A percentile compares a stretch with the other conserved stretches of the same genome.
These are phyloP conservation scores for Nakazawaea holstii DNA, from an alignment of 805 yeast genomes.

Conservation along the genomic window DNA sequence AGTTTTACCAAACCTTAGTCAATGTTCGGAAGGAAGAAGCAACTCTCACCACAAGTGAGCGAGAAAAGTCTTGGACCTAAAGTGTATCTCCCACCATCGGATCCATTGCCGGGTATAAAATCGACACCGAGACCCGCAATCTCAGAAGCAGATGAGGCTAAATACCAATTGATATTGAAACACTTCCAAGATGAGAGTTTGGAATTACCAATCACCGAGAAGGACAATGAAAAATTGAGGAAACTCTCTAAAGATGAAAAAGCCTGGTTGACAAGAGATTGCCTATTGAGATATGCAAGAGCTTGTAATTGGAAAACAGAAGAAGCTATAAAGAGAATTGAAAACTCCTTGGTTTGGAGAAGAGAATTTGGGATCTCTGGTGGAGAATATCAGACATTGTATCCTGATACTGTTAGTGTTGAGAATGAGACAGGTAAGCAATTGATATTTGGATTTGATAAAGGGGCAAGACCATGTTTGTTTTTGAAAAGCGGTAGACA, in stretches of 20 bases:
- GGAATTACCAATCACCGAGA: constrained; percentile 44
- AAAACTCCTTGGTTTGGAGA: constrained; percentile 84
- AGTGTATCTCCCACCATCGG: constrained; percentile 6
- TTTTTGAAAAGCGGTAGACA: constrained; percentile 94
- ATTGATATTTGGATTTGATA: constrained; percentile 86
- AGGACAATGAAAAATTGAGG: constrained; percentile 27
- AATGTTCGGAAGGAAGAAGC: constrained; percentile 11
- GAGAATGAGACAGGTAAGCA: constrained; percentile 94
- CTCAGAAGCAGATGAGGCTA: constrained; percentile 47
- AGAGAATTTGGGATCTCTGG: constrained; percentile 61
- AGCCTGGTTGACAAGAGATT: constrained; percentile 92
- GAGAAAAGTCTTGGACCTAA: constrained; percentile 7
- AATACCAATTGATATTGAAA: constrained; percentile 56
- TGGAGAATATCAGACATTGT: constrained; percentile 46
- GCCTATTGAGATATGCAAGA: constrained; percentile 81
- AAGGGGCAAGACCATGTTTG: constrained; percentile 84
- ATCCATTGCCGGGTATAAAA: constrained; percentile 4
- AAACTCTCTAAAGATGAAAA: constrained; percentile 51
- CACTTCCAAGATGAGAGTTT: constrained; percentile 56
- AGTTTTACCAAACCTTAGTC: background rate
- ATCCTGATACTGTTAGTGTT: constrained; percentile 45
- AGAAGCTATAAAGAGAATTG: constrained; percentile 70
- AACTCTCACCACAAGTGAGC: background rate
- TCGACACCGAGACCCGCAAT: constrained; percentile 24
- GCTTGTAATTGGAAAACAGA: constrained; percentile 87